phyloP scores from a whole-genome alignment of 257 asterid species.

The Paulownia fortunei region DNA sequence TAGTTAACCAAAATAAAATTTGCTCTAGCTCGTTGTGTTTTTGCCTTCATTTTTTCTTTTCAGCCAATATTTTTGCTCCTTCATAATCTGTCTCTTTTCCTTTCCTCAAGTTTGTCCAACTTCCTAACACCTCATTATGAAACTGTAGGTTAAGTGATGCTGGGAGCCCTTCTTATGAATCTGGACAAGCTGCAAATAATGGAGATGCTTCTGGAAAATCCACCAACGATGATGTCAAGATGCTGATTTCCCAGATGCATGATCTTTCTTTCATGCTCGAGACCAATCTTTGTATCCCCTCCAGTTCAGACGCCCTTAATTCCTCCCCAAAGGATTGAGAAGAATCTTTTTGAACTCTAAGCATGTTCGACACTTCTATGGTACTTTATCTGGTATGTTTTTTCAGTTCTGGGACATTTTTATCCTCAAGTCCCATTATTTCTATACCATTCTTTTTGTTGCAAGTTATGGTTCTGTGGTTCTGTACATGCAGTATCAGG shows the following conservation, averaged over 20 bases:
- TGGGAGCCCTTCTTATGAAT: conserved; percentile 22
- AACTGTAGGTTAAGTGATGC: conserved; percentile 30
- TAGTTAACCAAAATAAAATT: neutral
- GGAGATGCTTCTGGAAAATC: conserved; percentile 32
- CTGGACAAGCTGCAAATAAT: conserved; percentile 31
- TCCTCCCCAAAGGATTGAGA: conserved; percentile 35
- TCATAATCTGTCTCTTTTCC: neutral
- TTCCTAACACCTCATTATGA: neutral
- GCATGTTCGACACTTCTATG: conserved; percentile 13
- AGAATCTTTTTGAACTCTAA: neutral
- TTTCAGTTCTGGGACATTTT: conserved; percentile 36
- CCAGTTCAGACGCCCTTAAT: conserved; percentile 26
- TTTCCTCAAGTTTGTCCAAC: neutral
- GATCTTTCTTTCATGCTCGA: conserved; percentile 55
- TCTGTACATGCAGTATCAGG: conserved; percentile 1
- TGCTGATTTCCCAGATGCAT: conserved; percentile 52
- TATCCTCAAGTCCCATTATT: conserved; percentile 32
- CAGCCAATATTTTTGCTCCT: neutral
- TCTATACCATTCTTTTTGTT: neutral
- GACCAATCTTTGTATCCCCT: conserved; percentile 40
- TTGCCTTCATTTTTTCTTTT: neutral
- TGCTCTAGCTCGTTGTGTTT: neutral
- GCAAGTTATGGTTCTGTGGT: conserved; percentile 2
- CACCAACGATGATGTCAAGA: conserved; percentile 39
- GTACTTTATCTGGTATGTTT: conserved; percentile 5